A percentile compares a stretch with the other conserved stretches of the same genome.
Evolutionary conservation across 345 rosid species (phyloP).

Genomic region (Euclidium syriacum): DNA sequence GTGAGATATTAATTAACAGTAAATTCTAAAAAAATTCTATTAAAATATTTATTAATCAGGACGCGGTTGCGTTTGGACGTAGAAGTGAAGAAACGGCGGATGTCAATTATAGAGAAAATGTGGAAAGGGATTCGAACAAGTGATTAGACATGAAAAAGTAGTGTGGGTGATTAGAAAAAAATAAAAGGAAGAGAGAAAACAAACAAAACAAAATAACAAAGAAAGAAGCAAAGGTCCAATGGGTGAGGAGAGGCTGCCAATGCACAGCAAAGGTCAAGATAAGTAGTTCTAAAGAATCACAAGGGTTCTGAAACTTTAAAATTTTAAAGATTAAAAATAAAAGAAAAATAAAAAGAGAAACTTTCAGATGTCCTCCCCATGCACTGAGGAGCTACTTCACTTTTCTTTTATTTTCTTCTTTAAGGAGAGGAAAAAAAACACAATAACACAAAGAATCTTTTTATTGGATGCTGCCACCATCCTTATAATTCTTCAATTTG

Average conservation of each 20-base stretch:
- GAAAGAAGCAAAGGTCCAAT: conserved; percentile 28
- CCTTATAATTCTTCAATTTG: conserved; percentile 2
- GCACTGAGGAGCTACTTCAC: conserved; percentile 43
- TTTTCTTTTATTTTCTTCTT: conserved; percentile 3
- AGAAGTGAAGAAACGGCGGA: conserved; percentile 18
- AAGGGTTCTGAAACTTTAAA: conserved; percentile 12
- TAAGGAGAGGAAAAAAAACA: not conserved
- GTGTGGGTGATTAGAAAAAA: conserved; percentile 13
- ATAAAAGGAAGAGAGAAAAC: conserved; percentile 4
- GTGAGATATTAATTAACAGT: no score
- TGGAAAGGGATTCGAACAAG: conserved; percentile 23
- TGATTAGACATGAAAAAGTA: conserved; percentile 27
- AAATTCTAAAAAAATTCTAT: not conserved
- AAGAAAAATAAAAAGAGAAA: not conserved
- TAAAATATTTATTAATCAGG: not conserved
- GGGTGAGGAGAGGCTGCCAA: conserved; percentile 26
- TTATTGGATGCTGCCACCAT: conserved; percentile 32
- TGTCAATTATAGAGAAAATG: conserved; percentile 15
- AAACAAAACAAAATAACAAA: conserved; percentile 1
- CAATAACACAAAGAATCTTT: conserved; percentile 33
- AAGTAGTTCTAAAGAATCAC: conserved; percentile 25
- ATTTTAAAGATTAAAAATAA: not conserved
- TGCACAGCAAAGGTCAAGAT: conserved; percentile 34
- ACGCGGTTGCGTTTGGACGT: conserved; percentile 5
- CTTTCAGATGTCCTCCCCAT: conserved; percentile 38